phyloP scores from a whole-genome alignment of 176 grass and related monocot species.

The Oryza brachyantha region DNA sequence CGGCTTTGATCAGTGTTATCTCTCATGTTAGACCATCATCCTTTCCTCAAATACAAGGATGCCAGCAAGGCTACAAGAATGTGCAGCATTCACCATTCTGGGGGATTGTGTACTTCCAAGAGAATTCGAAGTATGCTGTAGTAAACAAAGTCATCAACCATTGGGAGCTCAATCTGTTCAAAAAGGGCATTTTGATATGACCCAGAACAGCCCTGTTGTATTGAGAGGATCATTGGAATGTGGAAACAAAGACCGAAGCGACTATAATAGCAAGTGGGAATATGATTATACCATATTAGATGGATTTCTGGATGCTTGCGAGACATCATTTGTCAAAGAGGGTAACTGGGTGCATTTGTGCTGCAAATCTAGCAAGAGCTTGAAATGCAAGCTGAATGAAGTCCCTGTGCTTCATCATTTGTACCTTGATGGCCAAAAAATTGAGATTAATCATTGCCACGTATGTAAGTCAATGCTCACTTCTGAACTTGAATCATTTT shows the following conservation, averaged over 20 bases:
- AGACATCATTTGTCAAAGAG: conserved; percentile 47
- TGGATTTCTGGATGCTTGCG: conserved; percentile 51
- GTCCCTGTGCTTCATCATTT: conserved; percentile 59
- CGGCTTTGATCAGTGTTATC: conserved; percentile 27
- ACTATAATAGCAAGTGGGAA: conserved; percentile 27
- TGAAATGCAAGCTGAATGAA: conserved; percentile 33
- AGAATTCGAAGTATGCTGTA: conserved; percentile 24
- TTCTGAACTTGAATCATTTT: conserved; percentile 20
- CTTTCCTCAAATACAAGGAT: conserved; percentile 61
- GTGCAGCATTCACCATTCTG: conserved; percentile 53
- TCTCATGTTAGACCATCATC: conserved; percentile 49
- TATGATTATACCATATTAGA: conserved; percentile 47
- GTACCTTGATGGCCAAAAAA: conserved; percentile 41
- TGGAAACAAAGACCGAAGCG: conserved; percentile 10
- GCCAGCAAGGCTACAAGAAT: conserved; percentile 53
- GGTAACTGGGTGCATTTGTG: conserved; percentile 55
- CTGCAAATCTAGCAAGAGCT: conserved; percentile 39
- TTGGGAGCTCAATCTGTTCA: conserved; percentile 16
- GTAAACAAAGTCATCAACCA: conserved; percentile 26
- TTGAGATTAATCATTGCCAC: conserved; percentile 63
- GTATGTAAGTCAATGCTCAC: conserved; percentile 79
- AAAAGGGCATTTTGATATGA: conserved; percentile 22
- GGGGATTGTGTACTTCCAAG: conserved; percentile 45
- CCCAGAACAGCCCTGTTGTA: conserved; percentile 16
- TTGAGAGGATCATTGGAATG: conserved; percentile 18